These are phyloP conservation scores for Colletotrichum caudatum DNA, from an alignment of 2,329 filamentous ascomycete species.

Conservation along the genomic window DNA sequence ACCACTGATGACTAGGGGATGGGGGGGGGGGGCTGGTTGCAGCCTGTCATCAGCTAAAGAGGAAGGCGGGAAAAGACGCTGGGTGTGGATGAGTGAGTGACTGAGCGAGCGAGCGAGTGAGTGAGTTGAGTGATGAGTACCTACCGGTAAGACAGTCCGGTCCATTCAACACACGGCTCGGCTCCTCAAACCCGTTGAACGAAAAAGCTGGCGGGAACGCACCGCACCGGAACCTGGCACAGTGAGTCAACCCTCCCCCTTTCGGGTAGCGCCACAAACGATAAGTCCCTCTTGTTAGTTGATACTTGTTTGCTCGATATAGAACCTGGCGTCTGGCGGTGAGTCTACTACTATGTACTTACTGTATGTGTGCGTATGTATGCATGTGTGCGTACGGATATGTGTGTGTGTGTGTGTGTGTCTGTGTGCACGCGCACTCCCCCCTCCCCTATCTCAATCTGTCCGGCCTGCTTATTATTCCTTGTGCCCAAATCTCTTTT, in stretches of 20 bases:
- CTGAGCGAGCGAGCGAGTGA: neutral
- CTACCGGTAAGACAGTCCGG: neutral
- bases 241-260: slow-evolving; percentile 1
- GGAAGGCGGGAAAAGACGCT: neutral
- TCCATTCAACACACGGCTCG: neutral
- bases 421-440: neutral
- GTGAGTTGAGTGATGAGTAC: too few species aligned
- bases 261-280: neutral
- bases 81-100: neutral
- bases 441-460: too few species aligned
- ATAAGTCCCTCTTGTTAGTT: neutral
- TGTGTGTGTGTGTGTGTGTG: too few species aligned
- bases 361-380: too few species aligned
- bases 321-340: neutral
- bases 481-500: neutral
- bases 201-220: slow-evolving; percentile 14
- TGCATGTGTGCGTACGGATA: too few species aligned
- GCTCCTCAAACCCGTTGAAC: neutral
- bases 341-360: too few species aligned
- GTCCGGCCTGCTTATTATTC: neutral
- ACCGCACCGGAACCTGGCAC: slow-evolving; percentile 6
- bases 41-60: slow-evolving; percentile 31
- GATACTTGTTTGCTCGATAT: neutral
- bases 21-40: neutral
- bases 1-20: slow-evolving; percentile 4